phyloP scores from a whole-genome alignment of 768 basidiomycete genomes.

The Royoungia palumana region DNA sequence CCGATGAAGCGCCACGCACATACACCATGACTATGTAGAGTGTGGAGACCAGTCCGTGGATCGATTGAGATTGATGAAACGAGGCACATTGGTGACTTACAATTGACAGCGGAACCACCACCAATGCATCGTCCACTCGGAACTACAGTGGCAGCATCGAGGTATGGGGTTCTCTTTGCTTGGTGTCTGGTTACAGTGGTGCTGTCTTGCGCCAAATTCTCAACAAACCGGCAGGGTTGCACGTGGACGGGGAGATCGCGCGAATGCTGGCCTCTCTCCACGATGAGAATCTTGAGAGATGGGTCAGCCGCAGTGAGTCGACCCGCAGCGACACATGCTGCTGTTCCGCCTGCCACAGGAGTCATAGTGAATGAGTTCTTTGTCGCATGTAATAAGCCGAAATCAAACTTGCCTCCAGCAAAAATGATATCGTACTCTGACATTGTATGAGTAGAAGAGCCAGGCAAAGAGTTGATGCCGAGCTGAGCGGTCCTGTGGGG shows the following conservation, averaged over 20 bases:
- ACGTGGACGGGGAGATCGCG: constrained; percentile 17
- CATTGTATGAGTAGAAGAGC: neutral
- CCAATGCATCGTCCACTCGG: constrained; percentile 22
- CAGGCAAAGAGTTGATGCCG: too few relatives aligned
- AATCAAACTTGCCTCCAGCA: constrained; percentile 44
- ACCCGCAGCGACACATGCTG: constrained; percentile 27
- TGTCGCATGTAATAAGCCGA: too few relatives aligned
- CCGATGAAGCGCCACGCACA: constrained; percentile 23
- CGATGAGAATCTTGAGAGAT: constrained; percentile 24
- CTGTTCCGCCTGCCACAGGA: constrained; percentile 27
- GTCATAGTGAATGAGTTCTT: too few relatives aligned
- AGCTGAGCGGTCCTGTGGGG: too few relatives aligned
- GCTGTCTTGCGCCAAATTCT: constrained; percentile 16
- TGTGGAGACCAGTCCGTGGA: too few relatives aligned
- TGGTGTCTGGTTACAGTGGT: constrained; percentile 16
- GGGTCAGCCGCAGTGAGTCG: constrained; percentile 25
- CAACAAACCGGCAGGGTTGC: constrained; percentile 18
- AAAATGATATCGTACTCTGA: constrained; percentile 49
- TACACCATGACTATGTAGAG: constrained; percentile 14
- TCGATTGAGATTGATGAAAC: too few relatives aligned
- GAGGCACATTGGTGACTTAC: constrained; percentile 3
- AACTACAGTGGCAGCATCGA: constrained; percentile 12
- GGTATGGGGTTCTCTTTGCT: constrained; percentile 6
- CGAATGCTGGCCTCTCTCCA: constrained; percentile 25
- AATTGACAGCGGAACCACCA: constrained; percentile 24